Evolutionary conservation across 2,329 filamentous ascomycete species (phyloP), one percentile per base, ranked within the genome.

Genomic region (Parasarocladium wereldwijsianum): DNA sequence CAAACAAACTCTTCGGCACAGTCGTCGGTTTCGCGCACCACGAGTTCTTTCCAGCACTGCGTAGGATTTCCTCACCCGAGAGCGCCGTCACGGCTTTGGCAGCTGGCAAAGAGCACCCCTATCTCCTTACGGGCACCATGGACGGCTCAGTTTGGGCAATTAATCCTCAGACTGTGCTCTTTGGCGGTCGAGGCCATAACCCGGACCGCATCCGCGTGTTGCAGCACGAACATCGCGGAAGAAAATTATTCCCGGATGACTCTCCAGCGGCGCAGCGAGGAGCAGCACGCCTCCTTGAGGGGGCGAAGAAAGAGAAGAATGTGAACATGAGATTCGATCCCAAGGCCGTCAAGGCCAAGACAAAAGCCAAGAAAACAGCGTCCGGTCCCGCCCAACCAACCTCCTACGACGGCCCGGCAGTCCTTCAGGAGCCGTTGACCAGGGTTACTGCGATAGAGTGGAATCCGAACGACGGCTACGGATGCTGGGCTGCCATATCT

Each of bases 381-480:
- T n/a, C n/a, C n/a, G n/a, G n/a, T n/a, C n/a, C n/a, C n/a, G n/a
- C n/a, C n/a, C n/a, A n/a, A n/a, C n/a, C n/a, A n/a, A n/a, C n/a
- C n/a, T n/a, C n/a, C n/a, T n/a, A n/a, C n/a, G n/a, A n/a, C n/a
- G n/a, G n/a, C n/a, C n/a, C n/a, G 21, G 57, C 58, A 4, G 52
- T 65, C 4, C 58, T 77, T 8, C 66, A 74, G 40, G 76, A 81
- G 33, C 66, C 76, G 27, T 54, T 64, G 37, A 76, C 70, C 8
- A 64, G 74, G 26, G 55, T 81, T 38, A 72, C 72, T 5, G 57
- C 63, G 2, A 54, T 77, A 15, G 62, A 64, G 23, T 82, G 76
- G 76, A 81, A 81, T 43, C 72, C 75, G 2, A 80, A 81, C 40
- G 46, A 60, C 20, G 55, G 60, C n/a, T 75, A 63, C 40, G 71